phyloP scores from a whole-genome alignment of 1,284 basidiomycete species.

The Fistulinella cinereoalba region DNA sequence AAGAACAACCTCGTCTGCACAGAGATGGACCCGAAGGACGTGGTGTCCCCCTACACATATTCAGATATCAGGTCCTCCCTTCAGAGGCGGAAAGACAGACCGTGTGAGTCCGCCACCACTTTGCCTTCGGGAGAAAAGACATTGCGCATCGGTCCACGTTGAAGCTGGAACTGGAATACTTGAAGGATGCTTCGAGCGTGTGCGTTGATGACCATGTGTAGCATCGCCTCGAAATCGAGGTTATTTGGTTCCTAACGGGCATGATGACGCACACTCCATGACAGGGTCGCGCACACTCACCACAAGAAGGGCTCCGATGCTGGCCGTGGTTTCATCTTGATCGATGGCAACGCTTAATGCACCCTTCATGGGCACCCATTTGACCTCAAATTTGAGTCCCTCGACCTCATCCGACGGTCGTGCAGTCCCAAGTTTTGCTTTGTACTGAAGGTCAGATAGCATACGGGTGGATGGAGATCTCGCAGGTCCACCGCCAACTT shows the following conservation, averaged over 20 bases:
- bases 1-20: constrained; percentile 68
- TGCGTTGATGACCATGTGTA: constrained; percentile 55
- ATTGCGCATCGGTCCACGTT: constrained; percentile 44
- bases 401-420: constrained; percentile 72
- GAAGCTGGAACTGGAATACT: constrained; percentile 52
- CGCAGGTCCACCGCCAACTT: constrained; percentile 39
- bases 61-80: constrained; percentile 2
- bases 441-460: constrained; percentile 59
- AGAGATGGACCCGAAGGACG: constrained; percentile 62
- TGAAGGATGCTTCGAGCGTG: constrained; percentile 61
- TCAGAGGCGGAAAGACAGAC: constrained; percentile 36
- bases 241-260: constrained; percentile 55
- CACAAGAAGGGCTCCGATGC: constrained; percentile 45
- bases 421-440: constrained; percentile 50
- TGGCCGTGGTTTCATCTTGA: constrained; percentile 40
- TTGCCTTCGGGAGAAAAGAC: constrained; percentile 62
- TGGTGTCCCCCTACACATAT: constrained; percentile 41
- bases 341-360: constrained; percentile 56
- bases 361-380: constrained; percentile 64
- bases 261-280: neutral
- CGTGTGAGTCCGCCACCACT: constrained; percentile 50
- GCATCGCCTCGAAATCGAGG: constrained; percentile 66
- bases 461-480: constrained; percentile 52
- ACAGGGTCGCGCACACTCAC: constrained; percentile 31
- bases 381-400: constrained; percentile 51